Evolutionary conservation across 1,284 basidiomycete genomes (phyloP).

Genomic region (Cutaneotrichosporon dermatis): DNA sequence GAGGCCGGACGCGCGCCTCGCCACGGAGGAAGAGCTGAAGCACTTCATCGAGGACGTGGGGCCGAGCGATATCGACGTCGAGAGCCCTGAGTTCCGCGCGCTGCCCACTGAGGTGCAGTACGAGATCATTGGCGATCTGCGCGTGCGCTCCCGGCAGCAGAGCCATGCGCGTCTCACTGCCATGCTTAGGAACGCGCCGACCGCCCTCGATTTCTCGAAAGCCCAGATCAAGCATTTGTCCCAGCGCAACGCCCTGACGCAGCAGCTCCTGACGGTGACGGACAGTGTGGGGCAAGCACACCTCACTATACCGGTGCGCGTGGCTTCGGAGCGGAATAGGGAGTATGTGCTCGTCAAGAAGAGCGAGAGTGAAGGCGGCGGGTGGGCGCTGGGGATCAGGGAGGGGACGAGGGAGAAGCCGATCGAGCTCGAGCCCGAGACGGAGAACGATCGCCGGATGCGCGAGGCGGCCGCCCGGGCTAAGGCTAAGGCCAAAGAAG

Average conservation of each 20-base stretch:
- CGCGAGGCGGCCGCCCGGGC: background rate
- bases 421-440: conserved; percentile 61
- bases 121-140: conserved; percentile 94
- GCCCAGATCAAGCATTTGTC: conserved; percentile 88
- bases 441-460: conserved; percentile 20
- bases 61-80: conserved; percentile 85
- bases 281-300: conserved; percentile 83
- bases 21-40: conserved; percentile 86
- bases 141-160: conserved; percentile 88
- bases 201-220: conserved; percentile 90
- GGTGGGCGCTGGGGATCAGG: conserved; percentile 87
- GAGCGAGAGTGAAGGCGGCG: conserved; percentile 68
- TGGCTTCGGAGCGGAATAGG: conserved; percentile 89
- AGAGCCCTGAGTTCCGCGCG: conserved; percentile 76
- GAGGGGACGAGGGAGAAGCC: conserved; percentile 75
- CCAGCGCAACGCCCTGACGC: conserved; percentile 86
- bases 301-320: conserved; percentile 81
- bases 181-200: conserved; percentile 77
- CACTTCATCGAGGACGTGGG: conserved; percentile 88
- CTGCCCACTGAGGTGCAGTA: conserved; percentile 95
- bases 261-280: conserved; percentile 89
- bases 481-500: conserved; percentile 8
- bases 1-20: conserved; percentile 78
- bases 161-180: conserved; percentile 84
- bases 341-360: conserved; percentile 93